These are phyloP conservation scores for Achlya hypogyna DNA, from an alignment of 352 stramenopile species.

Conservation along the genomic window DNA sequence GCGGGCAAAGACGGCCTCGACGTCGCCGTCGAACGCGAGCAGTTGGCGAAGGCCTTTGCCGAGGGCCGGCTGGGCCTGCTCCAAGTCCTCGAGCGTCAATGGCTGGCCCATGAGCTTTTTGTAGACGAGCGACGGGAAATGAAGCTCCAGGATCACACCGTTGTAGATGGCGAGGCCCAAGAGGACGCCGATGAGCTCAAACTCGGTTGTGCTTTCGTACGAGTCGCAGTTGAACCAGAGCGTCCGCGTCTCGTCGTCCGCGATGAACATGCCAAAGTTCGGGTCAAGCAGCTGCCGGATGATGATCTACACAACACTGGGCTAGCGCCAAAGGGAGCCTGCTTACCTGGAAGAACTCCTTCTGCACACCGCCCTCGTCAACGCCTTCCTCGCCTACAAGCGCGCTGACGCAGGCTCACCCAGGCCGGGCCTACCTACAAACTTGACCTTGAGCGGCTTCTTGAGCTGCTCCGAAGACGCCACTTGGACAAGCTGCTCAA, in stretches of 20 bases:
- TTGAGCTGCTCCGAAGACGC: conserved; percentile 50
- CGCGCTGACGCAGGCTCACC: too few relatives aligned
- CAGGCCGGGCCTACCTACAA: conserved; percentile 28
- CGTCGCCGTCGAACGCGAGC: conserved; percentile 54
- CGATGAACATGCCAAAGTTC: conserved; percentile 70
- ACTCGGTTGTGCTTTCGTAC: conserved; percentile 74
- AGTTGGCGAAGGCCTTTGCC: conserved; percentile 56
- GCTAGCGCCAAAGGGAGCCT: background rate
- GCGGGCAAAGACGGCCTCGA: conserved; percentile 57
- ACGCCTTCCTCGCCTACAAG: conserved; percentile 57
- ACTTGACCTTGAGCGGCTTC: conserved; percentile 77
- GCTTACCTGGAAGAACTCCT: conserved; percentile 66
- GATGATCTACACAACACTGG: conserved; percentile 31
- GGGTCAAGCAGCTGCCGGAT: conserved; percentile 64
- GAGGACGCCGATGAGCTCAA: conserved; percentile 76
- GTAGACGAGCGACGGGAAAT: conserved; percentile 74
- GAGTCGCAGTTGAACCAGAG: conserved; percentile 81
- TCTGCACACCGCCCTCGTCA: conserved; percentile 70
- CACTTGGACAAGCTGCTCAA: conserved; percentile 59
- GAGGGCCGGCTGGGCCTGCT: conserved; percentile 43
- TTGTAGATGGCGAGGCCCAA: conserved; percentile 81
- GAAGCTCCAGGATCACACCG: conserved; percentile 69
- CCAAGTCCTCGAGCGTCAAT: conserved; percentile 48
- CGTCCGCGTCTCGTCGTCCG: conserved; percentile 55
- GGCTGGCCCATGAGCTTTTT: conserved; percentile 64